Conservation (phyloP, 441 rosid species). For the Populus hybrid region DNA sequence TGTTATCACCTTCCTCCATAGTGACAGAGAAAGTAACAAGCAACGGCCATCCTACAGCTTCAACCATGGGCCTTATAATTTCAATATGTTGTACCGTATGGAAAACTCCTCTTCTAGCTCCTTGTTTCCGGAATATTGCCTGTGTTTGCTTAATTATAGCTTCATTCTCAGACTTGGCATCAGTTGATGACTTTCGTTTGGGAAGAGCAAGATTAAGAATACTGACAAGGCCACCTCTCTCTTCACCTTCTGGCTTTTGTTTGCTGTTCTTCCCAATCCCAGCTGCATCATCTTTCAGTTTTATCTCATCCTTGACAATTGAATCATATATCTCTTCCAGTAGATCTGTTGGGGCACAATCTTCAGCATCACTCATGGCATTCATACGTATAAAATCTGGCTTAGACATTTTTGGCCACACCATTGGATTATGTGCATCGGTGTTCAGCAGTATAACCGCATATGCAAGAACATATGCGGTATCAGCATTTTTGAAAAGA, state of each 20-base stretch:
- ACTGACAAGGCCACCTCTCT: slow-evolving; percentile 82
- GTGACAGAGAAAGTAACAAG: slow-evolving; percentile 99
- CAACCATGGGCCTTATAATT: slow-evolving; percentile 96
- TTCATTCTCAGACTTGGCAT: slow-evolving; percentile 85
- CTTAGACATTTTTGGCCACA: slow-evolving; percentile 99
- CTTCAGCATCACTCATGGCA: slow-evolving; percentile 78
- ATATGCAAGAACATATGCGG: slow-evolving; percentile 99
- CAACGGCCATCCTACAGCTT: slow-evolving; percentile 98
- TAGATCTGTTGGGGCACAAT: slow-evolving; percentile 82
- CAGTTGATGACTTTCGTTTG: slow-evolving; percentile 62
- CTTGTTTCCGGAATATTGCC: slow-evolving; percentile 86
- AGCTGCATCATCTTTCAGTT: slow-evolving; percentile 80
- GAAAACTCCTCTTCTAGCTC: slow-evolving; percentile 90
- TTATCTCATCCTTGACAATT: slow-evolving; percentile 93
- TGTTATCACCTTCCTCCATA: slow-evolving; percentile 99
- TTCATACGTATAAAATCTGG: slow-evolving; percentile 91
- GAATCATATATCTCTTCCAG: slow-evolving; percentile 97
- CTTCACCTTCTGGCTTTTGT: slow-evolving; percentile 88
- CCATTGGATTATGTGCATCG: slow-evolving; percentile 98
- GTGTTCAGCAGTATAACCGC: slow-evolving; percentile 98
- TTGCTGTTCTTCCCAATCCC: slow-evolving; percentile 54
- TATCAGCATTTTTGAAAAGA: slow-evolving; percentile 96
- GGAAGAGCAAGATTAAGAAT: slow-evolving; percentile 96
- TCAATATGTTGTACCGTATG: slow-evolving; percentile 74
- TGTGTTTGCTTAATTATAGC: slow-evolving; percentile 92